Evolutionary conservation across 1,284 basidiomycete species (phyloP).

Genomic region (Golubevia pallescens): DNA sequence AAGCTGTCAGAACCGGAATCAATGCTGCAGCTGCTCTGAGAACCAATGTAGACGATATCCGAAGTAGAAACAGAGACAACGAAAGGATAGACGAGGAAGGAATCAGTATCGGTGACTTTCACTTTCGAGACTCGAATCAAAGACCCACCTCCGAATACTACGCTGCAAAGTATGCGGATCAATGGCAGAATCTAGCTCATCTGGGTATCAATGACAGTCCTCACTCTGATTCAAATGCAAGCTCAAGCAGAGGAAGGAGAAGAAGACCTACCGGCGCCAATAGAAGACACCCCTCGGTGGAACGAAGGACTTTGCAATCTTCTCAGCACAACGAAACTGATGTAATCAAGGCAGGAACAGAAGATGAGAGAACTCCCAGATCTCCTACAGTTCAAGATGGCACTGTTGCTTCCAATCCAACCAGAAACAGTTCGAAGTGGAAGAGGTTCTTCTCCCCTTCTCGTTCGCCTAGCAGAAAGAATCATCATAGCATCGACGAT

Average conservation of each 20-base stretch:
- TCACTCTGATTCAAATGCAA: background rate
- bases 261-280: too few relatives aligned
- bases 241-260: too few relatives aligned
- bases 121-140: conserved; percentile 4
- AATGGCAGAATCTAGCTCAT: conserved; percentile 46
- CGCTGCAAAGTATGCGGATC: conserved; percentile 30
- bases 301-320: too few relatives aligned
- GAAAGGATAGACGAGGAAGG: conserved; percentile 39
- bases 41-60: background rate
- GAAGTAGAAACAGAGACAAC: conserved; percentile 5
- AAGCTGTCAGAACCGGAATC: conserved; percentile 4
- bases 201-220: conserved; percentile 7
- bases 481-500: background rate
- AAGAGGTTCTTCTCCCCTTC: background rate
- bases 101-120: conserved; percentile 31
- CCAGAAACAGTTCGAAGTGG: background rate
- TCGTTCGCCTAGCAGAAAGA: conserved; percentile 1
- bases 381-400: too few relatives aligned
- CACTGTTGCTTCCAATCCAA: background rate
- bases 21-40: conserved; percentile 4
- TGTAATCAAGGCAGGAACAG: too few relatives aligned
- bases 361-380: too few relatives aligned
- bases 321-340: too few relatives aligned
- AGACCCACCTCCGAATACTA: conserved; percentile 13
- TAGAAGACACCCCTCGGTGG: too few relatives aligned